Base-by-base conservation (phyloP, 2,329 filamentous ascomycete species). In the Chrysosporium keratinophilum region DNA sequence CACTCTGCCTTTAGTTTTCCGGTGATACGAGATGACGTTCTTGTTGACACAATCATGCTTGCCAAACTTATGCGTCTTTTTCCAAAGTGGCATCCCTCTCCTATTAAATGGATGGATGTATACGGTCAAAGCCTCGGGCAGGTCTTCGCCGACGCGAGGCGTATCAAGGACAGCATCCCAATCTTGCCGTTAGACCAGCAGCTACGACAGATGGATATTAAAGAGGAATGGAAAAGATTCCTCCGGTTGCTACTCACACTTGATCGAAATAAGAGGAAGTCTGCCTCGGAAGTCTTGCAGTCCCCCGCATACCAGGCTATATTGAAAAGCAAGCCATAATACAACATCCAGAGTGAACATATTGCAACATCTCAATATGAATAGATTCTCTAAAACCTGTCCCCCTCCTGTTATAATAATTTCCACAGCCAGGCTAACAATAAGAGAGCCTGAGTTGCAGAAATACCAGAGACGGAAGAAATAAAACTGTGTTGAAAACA, bases 21-120 rank as follows among this genome's bases (percentile, higher is more conserved):
- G 5, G 51, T 54, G 28, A 48, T 48, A 47, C 51, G 51, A 48
- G 51, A 54, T 48, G 51, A 54, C 31, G 51, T 54, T 48, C 43
- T 54, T 17, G 43, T 54, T 33, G 51, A 54, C 43, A 54, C 51
- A 54, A 54, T 54, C 44, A 54, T 54, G 44, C 51, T 54, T 48
- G 51, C 51, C 15, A 54, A 54, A 54, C 51, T 54, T 6, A 48
- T 54, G 43, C 23, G 51, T 40, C 51, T 54, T 39, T 54, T 54
- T 33, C 51, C 51, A 31, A 34, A 48, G 33, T 54, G 42, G 51
- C 42, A 42, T 48, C 51, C 51, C 41, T 54, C 51, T 42, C 51
- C 51, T 48, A 15, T 54, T 31, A 20, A 48, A 48, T 54, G 42
- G 28, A 48, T 54, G 42, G 51, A 54, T 54, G 51, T 54, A 41